Percentiles rank a stretch among this genome's conserved stretches.
Evolutionary conservation across 805 yeast genomes (phyloP).

Genomic region (Kuraishia capsulata): DNA sequence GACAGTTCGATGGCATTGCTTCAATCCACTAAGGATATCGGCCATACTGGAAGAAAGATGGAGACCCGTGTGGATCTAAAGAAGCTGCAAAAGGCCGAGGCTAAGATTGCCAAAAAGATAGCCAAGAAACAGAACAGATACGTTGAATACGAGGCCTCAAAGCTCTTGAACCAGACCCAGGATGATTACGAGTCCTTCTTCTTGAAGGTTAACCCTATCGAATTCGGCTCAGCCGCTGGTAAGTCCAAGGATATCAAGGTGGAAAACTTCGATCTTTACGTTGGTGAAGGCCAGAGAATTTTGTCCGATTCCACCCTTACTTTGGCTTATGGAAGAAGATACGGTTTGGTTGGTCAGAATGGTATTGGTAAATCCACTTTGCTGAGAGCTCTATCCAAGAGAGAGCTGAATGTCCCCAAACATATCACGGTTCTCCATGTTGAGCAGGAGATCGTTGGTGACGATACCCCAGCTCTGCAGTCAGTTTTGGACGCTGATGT

Average conservation of each 20-base stretch:
- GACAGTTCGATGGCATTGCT: conserved; percentile 68
- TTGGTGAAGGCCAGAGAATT: conserved; percentile 92
- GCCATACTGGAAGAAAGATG: conserved; percentile 83
- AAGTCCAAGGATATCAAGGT: conserved; percentile 94
- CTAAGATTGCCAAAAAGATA: conserved; percentile 93
- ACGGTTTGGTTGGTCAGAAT: conserved; percentile 96
- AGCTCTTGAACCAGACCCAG: conserved; percentile 53
- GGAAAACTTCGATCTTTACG: conserved; percentile 88
- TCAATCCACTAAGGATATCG: conserved; percentile 77
- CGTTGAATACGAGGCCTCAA: conserved; percentile 91
- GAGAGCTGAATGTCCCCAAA: conserved; percentile 90
- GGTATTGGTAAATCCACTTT: conserved; percentile 99
- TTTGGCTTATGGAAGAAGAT: conserved; percentile 85
- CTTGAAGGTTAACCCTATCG: conserved; percentile 91
- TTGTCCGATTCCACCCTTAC: conserved; percentile 82
- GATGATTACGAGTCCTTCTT: conserved; percentile 92
- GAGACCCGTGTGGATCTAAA: conserved; percentile 94
- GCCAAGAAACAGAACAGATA: conserved; percentile 79
- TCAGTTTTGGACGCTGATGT: conserved; percentile 99
- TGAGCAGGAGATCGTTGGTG: conserved; percentile 95
- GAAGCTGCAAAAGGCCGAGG: conserved; percentile 95
- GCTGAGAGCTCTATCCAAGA: conserved; percentile 80
- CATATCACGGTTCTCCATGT: conserved; percentile 95
- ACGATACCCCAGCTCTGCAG: conserved; percentile 83
- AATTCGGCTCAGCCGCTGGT: conserved; percentile 83